Percentiles rank a stretch among this genome's conserved stretches.
These are phyloP conservation scores for Rosa hybrid DNA, from an alignment of 331 rosid species.

Conservation along the genomic window DNA sequence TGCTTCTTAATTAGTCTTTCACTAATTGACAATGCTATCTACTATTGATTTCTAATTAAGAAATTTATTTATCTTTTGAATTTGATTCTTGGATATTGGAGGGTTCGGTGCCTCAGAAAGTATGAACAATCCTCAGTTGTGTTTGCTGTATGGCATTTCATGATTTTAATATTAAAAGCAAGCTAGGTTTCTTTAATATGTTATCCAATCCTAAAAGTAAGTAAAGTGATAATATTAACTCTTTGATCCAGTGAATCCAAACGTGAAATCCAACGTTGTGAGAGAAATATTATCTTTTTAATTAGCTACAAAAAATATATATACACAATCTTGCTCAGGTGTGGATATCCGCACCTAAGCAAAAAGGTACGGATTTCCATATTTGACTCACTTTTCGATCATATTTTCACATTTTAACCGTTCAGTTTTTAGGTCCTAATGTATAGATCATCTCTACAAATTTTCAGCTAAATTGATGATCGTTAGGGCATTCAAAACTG, in stretches of 20 bases:
- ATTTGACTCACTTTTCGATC: no score
- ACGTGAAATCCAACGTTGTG: background rate
- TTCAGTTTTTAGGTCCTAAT: no score
- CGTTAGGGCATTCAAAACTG: no score
- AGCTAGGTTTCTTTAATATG: background rate
- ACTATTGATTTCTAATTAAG: slow-evolving; percentile 32
- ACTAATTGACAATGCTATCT: background rate
- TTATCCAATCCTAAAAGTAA: background rate
- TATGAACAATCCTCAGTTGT: slow-evolving; percentile 37
- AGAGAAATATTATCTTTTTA: background rate
- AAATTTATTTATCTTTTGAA: slow-evolving; percentile 9
- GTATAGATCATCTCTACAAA: no score
- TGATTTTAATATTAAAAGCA: background rate
- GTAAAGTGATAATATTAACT: background rate
- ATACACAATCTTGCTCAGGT: no score
- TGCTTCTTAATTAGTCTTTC: background rate
- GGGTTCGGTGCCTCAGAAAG: slow-evolving; percentile 44
- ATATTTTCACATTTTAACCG: no score
- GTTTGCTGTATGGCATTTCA: background rate
- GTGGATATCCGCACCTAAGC: no score
- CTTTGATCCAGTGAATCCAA: background rate
- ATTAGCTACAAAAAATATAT: background rate
- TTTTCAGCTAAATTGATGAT: no score
- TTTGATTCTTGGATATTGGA: slow-evolving; percentile 23
- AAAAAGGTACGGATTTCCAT: no score